These are phyloP conservation scores for Striga hermonthica DNA, from an alignment of 305 asterid species.

Conservation along the genomic window DNA sequence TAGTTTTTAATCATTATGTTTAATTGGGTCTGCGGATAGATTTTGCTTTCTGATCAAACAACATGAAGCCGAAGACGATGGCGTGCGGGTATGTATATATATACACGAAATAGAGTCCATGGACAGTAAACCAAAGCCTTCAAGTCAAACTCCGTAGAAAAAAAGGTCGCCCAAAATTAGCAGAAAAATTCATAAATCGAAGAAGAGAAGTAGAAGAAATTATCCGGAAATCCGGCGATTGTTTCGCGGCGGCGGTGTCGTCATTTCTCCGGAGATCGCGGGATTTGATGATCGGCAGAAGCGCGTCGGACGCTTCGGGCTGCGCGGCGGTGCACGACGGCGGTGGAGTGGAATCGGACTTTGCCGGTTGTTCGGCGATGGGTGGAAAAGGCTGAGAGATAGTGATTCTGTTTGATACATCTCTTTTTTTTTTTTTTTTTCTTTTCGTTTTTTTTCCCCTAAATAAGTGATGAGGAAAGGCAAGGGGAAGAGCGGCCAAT, in stretches of 20 bases:
- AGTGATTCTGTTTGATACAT: not conserved
- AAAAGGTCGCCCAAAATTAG: slow-evolving; percentile 20
- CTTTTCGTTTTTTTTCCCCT: not conserved
- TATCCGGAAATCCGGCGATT: slow-evolving; percentile 28
- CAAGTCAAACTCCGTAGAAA: slow-evolving; percentile 42
- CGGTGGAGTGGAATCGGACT: slow-evolving; percentile 44
- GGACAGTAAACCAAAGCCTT: slow-evolving; percentile 33
- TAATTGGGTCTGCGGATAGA: slow-evolving; percentile 29
- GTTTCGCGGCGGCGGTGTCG: slow-evolving; percentile 17
- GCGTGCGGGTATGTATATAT: slow-evolving; percentile 28
- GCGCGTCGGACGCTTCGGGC: slow-evolving; percentile 41
- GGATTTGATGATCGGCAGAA: slow-evolving; percentile 45
- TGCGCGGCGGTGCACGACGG: slow-evolving; percentile 49
- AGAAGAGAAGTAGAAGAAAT: not conserved
- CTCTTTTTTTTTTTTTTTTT: not conserved
- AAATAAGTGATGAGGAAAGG: slow-evolving; percentile 46
- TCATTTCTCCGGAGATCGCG: slow-evolving; percentile 38
- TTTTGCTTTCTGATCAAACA: slow-evolving; percentile 35
- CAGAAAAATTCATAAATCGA: too few relatives aligned
- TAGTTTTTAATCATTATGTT: not conserved
- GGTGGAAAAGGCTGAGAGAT: slow-evolving; percentile 35
- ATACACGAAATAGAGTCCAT: slow-evolving; percentile 29
- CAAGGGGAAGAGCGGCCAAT: slow-evolving; percentile 55
- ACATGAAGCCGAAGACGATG: slow-evolving; percentile 34
- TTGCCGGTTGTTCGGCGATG: too few relatives aligned